Conservation (phyloP, 768 basidiomycete species). For the Hericium coralloides region DNA sequence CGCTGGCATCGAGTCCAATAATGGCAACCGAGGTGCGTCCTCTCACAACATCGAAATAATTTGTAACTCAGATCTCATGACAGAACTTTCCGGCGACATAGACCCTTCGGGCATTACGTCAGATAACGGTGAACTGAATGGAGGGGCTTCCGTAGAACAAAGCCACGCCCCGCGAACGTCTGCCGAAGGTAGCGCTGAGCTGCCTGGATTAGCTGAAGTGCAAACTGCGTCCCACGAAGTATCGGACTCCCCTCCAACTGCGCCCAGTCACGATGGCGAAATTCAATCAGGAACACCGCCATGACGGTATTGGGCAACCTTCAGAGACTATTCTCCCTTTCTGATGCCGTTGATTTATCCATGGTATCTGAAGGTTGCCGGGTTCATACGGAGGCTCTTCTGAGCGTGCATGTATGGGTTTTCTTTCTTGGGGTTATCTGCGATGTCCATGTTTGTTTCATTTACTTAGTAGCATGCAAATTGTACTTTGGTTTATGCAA, state of each 20-base stretch:
- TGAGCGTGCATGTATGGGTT: constrained; percentile 5
- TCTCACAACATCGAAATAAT: too few species aligned
- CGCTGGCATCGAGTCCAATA: too few species aligned
- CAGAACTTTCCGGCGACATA: too few species aligned
- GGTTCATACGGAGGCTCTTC: constrained; percentile 8
- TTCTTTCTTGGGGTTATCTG: constrained; percentile 3
- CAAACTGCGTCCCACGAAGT: too few species aligned
- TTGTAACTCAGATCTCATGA: too few species aligned
- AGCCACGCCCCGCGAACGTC: too few species aligned
- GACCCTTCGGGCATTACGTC: too few species aligned
- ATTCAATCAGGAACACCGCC: background rate
- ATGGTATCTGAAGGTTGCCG: constrained; percentile 16
- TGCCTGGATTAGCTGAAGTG: too few species aligned
- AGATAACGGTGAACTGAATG: too few species aligned
- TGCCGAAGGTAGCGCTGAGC: too few species aligned
- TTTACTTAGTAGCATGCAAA: constrained; percentile 1
- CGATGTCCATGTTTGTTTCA: background rate
- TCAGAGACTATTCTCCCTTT: constrained; percentile 5
- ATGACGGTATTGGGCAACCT: constrained; percentile 16
- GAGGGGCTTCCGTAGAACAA: too few species aligned
- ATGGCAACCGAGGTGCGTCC: too few species aligned
- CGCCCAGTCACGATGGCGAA: background rate
- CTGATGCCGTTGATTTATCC: constrained; percentile 1
- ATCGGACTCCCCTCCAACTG: background rate
- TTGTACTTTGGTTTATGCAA: background rate